Base-by-base conservation (phyloP, 805 yeast species). In the Ogataea saltuana region DNA sequence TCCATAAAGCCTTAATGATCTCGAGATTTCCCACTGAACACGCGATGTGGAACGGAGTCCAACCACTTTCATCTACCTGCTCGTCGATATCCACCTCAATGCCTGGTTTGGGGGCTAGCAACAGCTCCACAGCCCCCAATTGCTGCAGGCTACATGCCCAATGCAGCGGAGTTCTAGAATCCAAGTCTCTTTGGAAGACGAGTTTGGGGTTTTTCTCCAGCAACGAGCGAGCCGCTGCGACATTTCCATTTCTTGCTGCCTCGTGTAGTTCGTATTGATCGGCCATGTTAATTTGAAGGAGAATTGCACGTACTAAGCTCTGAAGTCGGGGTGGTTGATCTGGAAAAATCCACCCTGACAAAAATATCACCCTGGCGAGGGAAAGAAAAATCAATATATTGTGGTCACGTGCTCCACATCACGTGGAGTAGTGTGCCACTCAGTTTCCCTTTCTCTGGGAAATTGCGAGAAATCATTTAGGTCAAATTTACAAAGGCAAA, bases 1-100 rank as follows among this genome's bases (percentile, higher is more conserved):
- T 64, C 51, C 80, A 66, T n/a, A 88, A 56, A 33, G 69, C 54
- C 8, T 74, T 68, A 3, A 88, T 53, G 7, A 83, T 72, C 6
- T 69, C 71, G 17, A 70, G 53, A 54, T 80, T 76, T 0, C 97
- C 96, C 2, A 83, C 70, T 0, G 96, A 77, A 0, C 85, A 75
- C 0, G 93, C 88, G 40, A 91, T 81, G 62, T 90, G 97, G 25
- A 88, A 56, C 1, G 95, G 88, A 0, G 91, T 83, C 96, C 96
- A 90, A 0, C 95, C 95, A 9, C 90, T 72, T 15, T 75, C 82
- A 60, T 90, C 98, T 0, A 58, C 55, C 54, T 72, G 60, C 3
- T 83, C 85, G 58, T 88, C 93, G 10, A 88, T 60, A 49, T 88
- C 91, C 18, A 76, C 64, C 25, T 34, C 42, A 10, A 46, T 23